Evolutionary conservation across 306 rosid genomes (phyloP).

Genomic region (barrel medic (Medicago truncatula)): MtrunA17r5.0-ANR NC_053042.1:51182001-51182500

Average conservation of each 20-base stretch:
- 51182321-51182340: not conserved
- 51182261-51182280: not conserved
- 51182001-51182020: no score
- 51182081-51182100: no score
- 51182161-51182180: not conserved
- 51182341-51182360: constrained; percentile 2
- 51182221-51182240: not conserved
- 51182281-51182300: not conserved
- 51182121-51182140: no score
- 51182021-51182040: no score
- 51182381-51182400: not conserved
- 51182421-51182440: not conserved
- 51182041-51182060: no score
- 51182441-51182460: not conserved
- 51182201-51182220: not conserved
- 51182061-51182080: no score
- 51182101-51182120: no score
- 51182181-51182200: not conserved
- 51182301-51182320: not conserved
- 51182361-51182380: constrained; percentile 13
- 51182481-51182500: not conserved
- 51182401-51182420: constrained; percentile 8
- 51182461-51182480: not conserved
- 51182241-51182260: constrained; percentile 1
- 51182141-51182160: no score